Conservation (phyloP, 176 grass and related monocot genomes). For the Avena sativa region DNA sequence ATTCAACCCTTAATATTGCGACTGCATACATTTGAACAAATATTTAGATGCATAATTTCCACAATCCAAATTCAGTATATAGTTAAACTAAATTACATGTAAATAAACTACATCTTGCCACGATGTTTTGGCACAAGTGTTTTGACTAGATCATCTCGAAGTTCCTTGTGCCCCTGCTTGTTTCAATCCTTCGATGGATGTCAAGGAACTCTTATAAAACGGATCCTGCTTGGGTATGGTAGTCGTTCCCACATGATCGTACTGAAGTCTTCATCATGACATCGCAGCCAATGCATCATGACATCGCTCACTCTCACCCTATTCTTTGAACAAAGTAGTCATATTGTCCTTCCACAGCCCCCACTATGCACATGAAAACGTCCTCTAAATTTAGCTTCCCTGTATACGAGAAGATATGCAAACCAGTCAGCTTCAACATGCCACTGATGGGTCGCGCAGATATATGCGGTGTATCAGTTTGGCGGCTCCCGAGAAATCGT, state of each 20-base stretch:
- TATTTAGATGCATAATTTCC: background rate
- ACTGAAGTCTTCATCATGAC: background rate
- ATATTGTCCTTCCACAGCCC: background rate
- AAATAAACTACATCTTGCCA: background rate
- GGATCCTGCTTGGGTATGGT: too few relatives aligned
- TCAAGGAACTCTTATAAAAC: background rate
- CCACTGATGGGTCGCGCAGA: too few relatives aligned
- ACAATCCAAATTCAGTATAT: background rate
- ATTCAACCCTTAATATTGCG: background rate
- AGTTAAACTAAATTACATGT: background rate
- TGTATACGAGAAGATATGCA: background rate
- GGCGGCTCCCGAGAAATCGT: too few relatives aligned
- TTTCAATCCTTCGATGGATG: background rate
- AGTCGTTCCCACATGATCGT: background rate
- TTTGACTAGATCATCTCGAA: background rate
- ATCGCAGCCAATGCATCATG: background rate
- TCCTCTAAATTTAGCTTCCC: background rate
- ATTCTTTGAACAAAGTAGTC: background rate
- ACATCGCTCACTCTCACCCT: background rate
- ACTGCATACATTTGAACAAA: background rate
- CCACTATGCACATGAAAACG: background rate
- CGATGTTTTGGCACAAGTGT: background rate
- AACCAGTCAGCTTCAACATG: background rate
- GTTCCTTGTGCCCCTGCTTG: background rate
- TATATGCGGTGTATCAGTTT: too few relatives aligned